Evolutionary conservation across 116 monocot genomes (phyloP).

Genomic region (Iris pallida): DNA sequence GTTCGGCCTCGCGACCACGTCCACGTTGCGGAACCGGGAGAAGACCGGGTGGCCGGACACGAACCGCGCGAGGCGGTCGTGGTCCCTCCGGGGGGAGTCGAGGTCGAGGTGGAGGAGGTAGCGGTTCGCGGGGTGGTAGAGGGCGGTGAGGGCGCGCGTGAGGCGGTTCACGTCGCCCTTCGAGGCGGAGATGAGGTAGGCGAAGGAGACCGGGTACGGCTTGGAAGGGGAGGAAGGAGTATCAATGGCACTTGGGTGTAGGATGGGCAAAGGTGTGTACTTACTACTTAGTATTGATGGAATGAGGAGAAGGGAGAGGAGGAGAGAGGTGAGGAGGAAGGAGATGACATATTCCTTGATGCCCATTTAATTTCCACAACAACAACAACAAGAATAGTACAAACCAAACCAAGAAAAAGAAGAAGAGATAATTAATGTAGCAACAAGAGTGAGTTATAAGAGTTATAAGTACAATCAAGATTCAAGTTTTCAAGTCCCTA

Average conservation of each 20-base stretch:
- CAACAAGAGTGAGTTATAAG: background rate
- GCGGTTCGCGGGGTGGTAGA: conserved; percentile 82
- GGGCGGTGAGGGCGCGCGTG: conserved; percentile 47
- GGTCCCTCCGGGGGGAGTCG: conserved; percentile 50
- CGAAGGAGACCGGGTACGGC: conserved; percentile 60
- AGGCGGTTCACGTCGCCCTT: conserved; percentile 57
- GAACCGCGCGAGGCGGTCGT: conserved; percentile 23
- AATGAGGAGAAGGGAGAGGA: conserved; percentile 40
- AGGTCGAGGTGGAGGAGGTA: conserved; percentile 87
- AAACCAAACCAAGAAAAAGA: background rate
- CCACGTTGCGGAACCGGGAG: conserved; percentile 46
- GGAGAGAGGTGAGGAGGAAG: conserved; percentile 35
- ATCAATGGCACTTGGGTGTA: too few species aligned
- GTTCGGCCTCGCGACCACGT: conserved; percentile 60
- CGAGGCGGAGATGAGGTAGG: conserved; percentile 84
- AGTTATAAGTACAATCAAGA: background rate
- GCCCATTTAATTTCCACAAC: conserved; percentile 20
- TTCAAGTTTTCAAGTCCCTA: background rate
- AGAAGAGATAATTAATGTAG: background rate
- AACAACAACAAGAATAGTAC: background rate
- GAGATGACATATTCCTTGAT: conserved; percentile 41
- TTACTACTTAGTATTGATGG: conserved; percentile 21
- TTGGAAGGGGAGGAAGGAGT: background rate
- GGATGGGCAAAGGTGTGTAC: conserved; percentile 4
- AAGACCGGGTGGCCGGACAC: conserved; percentile 36